Conservation (phyloP, 306 rosid species). For the Senna siamea region DNA sequence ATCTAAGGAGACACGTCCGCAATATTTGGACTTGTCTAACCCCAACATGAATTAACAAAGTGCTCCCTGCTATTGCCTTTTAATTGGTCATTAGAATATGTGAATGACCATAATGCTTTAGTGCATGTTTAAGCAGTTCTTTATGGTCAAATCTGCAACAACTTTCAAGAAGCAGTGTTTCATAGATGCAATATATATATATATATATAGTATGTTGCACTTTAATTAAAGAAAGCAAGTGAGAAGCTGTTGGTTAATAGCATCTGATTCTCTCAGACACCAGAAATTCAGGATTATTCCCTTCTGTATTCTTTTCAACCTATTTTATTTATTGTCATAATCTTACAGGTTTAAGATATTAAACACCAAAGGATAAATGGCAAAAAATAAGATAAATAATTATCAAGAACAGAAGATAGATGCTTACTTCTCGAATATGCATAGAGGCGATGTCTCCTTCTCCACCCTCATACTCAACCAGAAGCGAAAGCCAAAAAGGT, state of each 20-base stretch:
- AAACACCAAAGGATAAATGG: conserved; percentile 6
- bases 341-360: not conserved
- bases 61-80: not conserved
- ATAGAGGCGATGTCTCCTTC: conserved; percentile 88
- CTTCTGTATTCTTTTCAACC: not conserved
- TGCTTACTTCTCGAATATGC: conserved; percentile 71
- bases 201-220: not conserved
- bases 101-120: conserved; percentile 24
- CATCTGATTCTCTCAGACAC: conserved; percentile 15
- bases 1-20: conserved; percentile 42
- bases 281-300: not conserved
- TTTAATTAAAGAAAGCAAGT: conserved; percentile 5
- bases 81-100: conserved; percentile 8
- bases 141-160: conserved; percentile 15
- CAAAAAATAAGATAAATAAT: conserved; percentile 20
- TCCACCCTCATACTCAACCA: conserved; percentile 77
- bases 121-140: conserved; percentile 39
- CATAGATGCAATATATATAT: not conserved
- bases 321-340: not conserved
- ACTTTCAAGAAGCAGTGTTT: conserved; percentile 10
- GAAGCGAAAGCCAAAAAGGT: conserved; percentile 77
- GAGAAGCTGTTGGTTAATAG: not conserved
- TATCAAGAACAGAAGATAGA: conserved; percentile 13
- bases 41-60: conserved; percentile 3
- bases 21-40: conserved; percentile 45